A percentile compares a stretch with the other conserved stretches of the same genome.
These are phyloP conservation scores for Starmerella apicola DNA, from an alignment of 805 yeast genomes.

Conservation along the genomic window DNA sequence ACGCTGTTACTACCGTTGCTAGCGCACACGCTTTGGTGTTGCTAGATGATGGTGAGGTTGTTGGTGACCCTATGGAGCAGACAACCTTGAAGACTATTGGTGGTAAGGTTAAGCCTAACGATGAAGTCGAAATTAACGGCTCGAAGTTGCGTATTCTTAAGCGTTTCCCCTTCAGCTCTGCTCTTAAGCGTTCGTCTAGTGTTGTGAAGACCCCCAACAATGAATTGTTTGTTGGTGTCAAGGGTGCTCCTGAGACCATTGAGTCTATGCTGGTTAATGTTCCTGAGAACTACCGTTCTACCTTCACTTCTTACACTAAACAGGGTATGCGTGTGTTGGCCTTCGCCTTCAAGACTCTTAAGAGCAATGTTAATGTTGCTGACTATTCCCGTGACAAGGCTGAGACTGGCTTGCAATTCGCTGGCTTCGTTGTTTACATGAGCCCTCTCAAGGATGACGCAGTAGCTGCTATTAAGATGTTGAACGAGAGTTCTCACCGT, in stretches of 20 bases:
- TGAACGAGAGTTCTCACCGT: constrained; percentile 90
- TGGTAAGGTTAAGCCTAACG: constrained; percentile 74
- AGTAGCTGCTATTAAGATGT: constrained; percentile 74
- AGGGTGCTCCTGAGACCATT: constrained; percentile 98
- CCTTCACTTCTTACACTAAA: constrained; percentile 82
- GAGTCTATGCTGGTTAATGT: constrained; percentile 56
- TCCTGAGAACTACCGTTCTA: constrained; percentile 71
- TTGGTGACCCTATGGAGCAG: constrained; percentile 99
- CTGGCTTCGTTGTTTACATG: constrained; percentile 91
- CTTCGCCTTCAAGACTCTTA: constrained; percentile 71
- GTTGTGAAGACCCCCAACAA: constrained; percentile 41
- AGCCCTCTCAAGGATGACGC: constrained; percentile 96
- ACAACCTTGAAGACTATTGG: constrained; percentile 80
- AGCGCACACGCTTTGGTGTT: constrained; percentile 93
- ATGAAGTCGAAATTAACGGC: constrained; percentile 36
- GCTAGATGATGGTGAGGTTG: constrained; percentile 91
- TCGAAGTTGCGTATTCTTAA: constrained; percentile 62
- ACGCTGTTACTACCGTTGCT: constrained; percentile 65
- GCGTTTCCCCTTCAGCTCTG: constrained; percentile 94
- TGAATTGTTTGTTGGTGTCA: constrained; percentile 60
- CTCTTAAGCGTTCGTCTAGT: constrained; percentile 88
- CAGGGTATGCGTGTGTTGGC: constrained; percentile 94
- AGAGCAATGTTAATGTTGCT: constrained; percentile 35
- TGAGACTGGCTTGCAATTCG: constrained; percentile 65
- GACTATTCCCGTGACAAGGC: constrained; percentile 61